These are phyloP conservation scores for Malania oleifera DNA, from an alignment of 164 flowering plant species.

Conservation along the genomic window DNA sequence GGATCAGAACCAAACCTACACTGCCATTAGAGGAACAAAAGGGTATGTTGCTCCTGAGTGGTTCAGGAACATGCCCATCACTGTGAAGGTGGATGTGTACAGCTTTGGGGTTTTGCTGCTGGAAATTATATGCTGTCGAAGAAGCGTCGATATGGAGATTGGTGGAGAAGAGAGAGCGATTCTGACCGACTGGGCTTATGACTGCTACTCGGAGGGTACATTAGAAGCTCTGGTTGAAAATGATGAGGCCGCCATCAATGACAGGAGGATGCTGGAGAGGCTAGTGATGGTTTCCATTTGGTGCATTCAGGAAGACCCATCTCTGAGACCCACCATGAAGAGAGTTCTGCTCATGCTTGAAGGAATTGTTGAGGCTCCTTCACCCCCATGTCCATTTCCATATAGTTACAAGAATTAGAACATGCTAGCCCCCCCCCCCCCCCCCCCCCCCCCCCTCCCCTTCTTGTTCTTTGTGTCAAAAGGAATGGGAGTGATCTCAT, in stretches of 20 bases:
- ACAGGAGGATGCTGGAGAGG: slow-evolving; percentile 12
- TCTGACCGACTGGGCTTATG: neutral
- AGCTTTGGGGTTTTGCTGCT: too few species aligned
- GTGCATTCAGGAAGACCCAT: slow-evolving; percentile 32
- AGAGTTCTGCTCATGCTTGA: slow-evolving; percentile 27
- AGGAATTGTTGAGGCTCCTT: neutral
- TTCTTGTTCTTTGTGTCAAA: too few species aligned
- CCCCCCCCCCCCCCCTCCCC: too few species aligned
- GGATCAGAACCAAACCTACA: too few species aligned
- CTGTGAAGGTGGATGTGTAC: too few species aligned
- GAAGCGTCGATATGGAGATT: too few species aligned
- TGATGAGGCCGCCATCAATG: slow-evolving; percentile 4
- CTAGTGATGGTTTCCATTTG: slow-evolving; percentile 24
- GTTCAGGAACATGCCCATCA: too few species aligned
- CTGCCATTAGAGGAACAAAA: too few species aligned
- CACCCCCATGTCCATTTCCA: slow-evolving; percentile 4
- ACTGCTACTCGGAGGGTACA: neutral
- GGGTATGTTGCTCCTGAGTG: too few species aligned
- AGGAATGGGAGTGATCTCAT: too few species aligned
- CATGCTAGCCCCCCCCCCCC: slow-evolving; percentile 19
- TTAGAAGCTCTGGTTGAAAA: neutral
- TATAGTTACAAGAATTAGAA: slow-evolving; percentile 3
- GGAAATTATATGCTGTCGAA: too few species aligned
- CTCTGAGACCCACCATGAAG: slow-evolving; percentile 29
- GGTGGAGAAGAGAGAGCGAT: neutral